Evolutionary conservation across 2,329 filamentous ascomycete genomes (phyloP).

Genomic region (Ramichloridium luteum): DNA sequence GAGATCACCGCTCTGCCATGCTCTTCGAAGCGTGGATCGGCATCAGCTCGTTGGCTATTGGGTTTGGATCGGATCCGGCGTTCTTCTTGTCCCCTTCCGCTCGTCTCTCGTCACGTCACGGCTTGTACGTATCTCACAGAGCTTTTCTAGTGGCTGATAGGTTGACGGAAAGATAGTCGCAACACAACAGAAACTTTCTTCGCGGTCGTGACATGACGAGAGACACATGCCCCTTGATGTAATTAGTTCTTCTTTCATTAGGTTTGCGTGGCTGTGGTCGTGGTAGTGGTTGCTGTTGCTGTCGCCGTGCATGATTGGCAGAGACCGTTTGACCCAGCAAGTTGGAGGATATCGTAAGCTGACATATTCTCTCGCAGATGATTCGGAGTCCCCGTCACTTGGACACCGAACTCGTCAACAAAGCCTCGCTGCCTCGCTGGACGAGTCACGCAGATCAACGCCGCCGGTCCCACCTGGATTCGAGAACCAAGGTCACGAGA

Average conservation of each 20-base stretch:
- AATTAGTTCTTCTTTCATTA: background rate
- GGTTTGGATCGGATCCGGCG: constrained; percentile 8
- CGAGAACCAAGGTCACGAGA: constrained; percentile 23
- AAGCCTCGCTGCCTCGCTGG: constrained; percentile 17
- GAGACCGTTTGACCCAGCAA: no score
- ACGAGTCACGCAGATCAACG: constrained; percentile 22
- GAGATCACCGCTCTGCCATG: constrained; percentile 8
- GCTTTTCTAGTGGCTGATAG: constrained; percentile 23
- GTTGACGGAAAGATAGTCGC: constrained; percentile 24
- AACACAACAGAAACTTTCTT: constrained; percentile 12
- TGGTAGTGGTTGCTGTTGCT: constrained; percentile 6
- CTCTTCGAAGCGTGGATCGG: no score
- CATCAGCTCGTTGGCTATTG: constrained; percentile 10
- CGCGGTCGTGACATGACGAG: constrained; percentile 15
- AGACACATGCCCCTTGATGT: constrained; percentile 5
- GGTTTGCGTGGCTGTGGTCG: constrained; percentile 3
- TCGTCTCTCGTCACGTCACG: constrained; percentile 16
- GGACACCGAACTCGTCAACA: constrained; percentile 15
- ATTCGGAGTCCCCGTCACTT: constrained; percentile 19
- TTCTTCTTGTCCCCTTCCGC: constrained; percentile 10
- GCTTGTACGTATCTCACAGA: constrained; percentile 24
- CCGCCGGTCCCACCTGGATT: constrained; percentile 27
- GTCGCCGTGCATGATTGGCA: constrained; percentile 5
- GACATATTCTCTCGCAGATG: constrained; percentile 15
- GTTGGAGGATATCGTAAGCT: no score